phyloP scores from a whole-genome alignment of 176 grass and related monocot species.

The Elaeis guineensis region DNA sequence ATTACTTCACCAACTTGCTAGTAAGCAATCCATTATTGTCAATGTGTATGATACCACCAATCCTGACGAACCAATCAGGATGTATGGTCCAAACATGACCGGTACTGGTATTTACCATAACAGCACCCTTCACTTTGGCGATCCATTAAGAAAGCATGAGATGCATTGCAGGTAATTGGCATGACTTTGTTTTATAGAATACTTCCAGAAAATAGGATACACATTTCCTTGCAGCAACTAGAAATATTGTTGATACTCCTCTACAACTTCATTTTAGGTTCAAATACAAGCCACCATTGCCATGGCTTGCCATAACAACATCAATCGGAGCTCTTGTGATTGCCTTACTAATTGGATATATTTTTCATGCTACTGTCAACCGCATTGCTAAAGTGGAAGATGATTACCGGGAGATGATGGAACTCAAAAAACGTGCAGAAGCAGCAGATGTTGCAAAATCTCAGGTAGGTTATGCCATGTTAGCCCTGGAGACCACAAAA shows the following conservation, averaged over 20 bases:
- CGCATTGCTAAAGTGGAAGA: conserved; percentile 86
- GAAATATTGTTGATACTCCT: too few relatives aligned
- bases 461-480: conserved; percentile 34
- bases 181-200: not conserved
- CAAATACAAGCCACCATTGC: conserved; percentile 45
- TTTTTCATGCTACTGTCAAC: conserved; percentile 64
- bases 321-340: conserved; percentile 71
- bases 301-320: conserved; percentile 74
- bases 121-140: conserved; percentile 85
- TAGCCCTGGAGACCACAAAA: too few relatives aligned
- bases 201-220: not conserved
- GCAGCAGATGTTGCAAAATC: conserved; percentile 92
- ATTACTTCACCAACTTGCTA: conserved; percentile 74
- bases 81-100: conserved; percentile 67
- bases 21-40: conserved; percentile 85
- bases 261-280: conserved; percentile 38
- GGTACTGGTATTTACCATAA: conserved; percentile 35
- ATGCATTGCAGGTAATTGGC: conserved; percentile 94
- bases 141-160: conserved; percentile 83
- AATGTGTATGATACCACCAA: conserved; percentile 95
- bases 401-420: conserved; percentile 64
- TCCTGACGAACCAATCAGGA: conserved; percentile 45
- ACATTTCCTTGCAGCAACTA: not conserved
- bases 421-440: conserved; percentile 72
- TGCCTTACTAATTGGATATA: conserved; percentile 53